A percentile compares a stretch with the other conserved stretches of the same genome.
phyloP scores from a whole-genome alignment of 306 rosid genomes.

The Trichosanthes truncata region DNA sequence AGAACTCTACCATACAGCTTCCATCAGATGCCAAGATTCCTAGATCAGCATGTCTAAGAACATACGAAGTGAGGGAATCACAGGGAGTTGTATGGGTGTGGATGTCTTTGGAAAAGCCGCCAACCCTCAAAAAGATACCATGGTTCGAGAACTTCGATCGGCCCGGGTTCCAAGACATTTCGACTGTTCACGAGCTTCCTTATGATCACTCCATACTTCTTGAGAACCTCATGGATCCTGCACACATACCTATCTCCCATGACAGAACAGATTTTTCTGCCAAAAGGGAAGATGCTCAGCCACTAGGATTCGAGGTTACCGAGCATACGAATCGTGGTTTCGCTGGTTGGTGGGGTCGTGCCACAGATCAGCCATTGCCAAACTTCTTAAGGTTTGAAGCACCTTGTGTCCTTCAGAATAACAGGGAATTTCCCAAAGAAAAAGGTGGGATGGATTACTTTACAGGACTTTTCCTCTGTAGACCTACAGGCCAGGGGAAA shows the following conservation, averaged over 20 bases:
- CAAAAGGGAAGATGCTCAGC: constrained; percentile 79
- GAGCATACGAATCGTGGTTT: constrained; percentile 82
- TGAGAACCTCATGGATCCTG: constrained; percentile 98
- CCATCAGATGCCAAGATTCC: constrained; percentile 91
- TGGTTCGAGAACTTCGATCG: constrained; percentile 87
- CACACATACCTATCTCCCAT: constrained; percentile 91
- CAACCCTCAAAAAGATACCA: constrained; percentile 52
- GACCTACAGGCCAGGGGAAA: constrained; percentile 95
- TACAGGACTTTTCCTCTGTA: constrained; percentile 75
- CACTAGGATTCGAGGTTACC: constrained; percentile 56
- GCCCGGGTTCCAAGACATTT: constrained; percentile 76
- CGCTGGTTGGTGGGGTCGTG: constrained; percentile 87
- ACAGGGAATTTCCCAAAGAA: constrained; percentile 43
- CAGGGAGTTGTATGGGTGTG: constrained; percentile 98
- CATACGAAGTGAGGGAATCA: constrained; percentile 71
- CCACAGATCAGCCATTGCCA: constrained; percentile 32
- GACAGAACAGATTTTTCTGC: constrained; percentile 87
- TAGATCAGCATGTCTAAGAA: constrained; percentile 60
- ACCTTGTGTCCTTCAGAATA: constrained; percentile 86
- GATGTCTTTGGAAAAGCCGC: constrained; percentile 75
- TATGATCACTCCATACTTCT: constrained; percentile 92
- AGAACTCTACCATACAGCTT: constrained; percentile 35
- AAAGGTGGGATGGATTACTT: constrained; percentile 56
- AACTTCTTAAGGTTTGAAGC: constrained; percentile 73
- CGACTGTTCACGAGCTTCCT: constrained; percentile 85